These are phyloP conservation scores for Cyberlindnera mrakii DNA, from an alignment of 805 yeast genomes.

Conservation along the genomic window DNA sequence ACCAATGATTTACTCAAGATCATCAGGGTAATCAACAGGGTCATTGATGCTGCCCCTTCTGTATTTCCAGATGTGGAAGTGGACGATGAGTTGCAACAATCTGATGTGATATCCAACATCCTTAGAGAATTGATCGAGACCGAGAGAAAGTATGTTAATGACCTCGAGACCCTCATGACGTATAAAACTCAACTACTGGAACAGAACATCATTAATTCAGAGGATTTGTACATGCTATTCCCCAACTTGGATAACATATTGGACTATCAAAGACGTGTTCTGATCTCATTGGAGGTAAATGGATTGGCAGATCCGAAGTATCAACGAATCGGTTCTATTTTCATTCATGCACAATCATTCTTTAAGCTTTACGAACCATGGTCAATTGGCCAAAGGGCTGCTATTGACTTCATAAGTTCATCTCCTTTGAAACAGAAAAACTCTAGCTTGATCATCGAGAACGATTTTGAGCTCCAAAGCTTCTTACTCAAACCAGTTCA, in stretches of 20 bases:
- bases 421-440: slow-evolving; percentile 53
- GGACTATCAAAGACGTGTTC: slow-evolving; percentile 86
- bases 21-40: slow-evolving; percentile 60
- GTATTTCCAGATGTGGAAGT: slow-evolving; percentile 29
- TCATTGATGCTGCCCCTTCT: slow-evolving; percentile 49
- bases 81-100: slow-evolving; percentile 24
- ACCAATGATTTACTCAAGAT: slow-evolving; percentile 75
- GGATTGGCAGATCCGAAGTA: slow-evolving; percentile 63
- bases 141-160: slow-evolving; percentile 90
- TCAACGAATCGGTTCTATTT: slow-evolving; percentile 86
- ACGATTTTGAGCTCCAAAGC: slow-evolving; percentile 84
- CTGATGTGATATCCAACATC: slow-evolving; percentile 67
- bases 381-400: slow-evolving; percentile 86
- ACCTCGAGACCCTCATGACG: slow-evolving; percentile 64
- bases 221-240: slow-evolving; percentile 72
- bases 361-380: slow-evolving; percentile 90
- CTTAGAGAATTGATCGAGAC: slow-evolving; percentile 81
- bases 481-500: slow-evolving; percentile 92
- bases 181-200: slow-evolving; percentile 65
- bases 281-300: slow-evolving; percentile 86
- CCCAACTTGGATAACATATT: slow-evolving; percentile 80
- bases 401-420: slow-evolving; percentile 66
- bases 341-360: slow-evolving; percentile 78
- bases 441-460: slow-evolving; percentile 60
- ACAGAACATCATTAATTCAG: slow-evolving; percentile 66